Evolutionary conservation across 495 filamentous ascomycete genomes (phyloP), one percentile per base, ranked within the genome.

Genomic region (Aspergillus hancockii): DNA sequence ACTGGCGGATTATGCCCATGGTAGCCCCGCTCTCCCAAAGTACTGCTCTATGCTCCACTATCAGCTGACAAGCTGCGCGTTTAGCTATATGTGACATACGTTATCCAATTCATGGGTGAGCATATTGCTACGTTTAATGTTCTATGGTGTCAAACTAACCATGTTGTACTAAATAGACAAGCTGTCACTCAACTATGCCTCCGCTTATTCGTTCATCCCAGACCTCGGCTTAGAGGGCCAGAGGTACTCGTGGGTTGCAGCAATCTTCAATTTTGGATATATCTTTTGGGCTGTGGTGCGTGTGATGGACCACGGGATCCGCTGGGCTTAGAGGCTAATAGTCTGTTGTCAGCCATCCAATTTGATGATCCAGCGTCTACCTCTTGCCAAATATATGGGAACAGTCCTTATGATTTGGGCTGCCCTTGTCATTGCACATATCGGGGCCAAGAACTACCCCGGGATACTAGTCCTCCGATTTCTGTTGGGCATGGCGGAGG

Each of bases 401-500:
- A 69, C 81, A 25, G 85, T 83, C 58, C 83, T 88, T 43, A 59
- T 88, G 0, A 68, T 83, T 3, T 88, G 86, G 86, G 84, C 85
- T 7, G 63, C 71, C 0, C 63, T 82, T 34, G 69, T 87, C 5
- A 75, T 83, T 28, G 79, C 75, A 50, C 82, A 85, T 56, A 80
- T 85, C 3, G 83, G 82, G 8, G 83, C 79, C 47, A 79, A 73
- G 49, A 81, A 79, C 64, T 88, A 88, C 60, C 63, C 71, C 8
- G 82, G 82, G 4, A 76, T 90, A 16, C 67, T 86, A 2, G 69
- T 77, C 3, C 74, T 86, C 14, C 75, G 87, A n/a, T 87, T 85
- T 28, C 69, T 90, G 10, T 70, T 89, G 9, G 88, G 88, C 7
- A 79, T 86, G 60, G 86, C 85, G 55, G 87, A 90, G 64, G 86